Percentiles rank a stretch among this genome's conserved stretches.
Conservation (phyloP, 495 filamentous ascomycete genomes). For the Podospora pseudocomata region DNA sequence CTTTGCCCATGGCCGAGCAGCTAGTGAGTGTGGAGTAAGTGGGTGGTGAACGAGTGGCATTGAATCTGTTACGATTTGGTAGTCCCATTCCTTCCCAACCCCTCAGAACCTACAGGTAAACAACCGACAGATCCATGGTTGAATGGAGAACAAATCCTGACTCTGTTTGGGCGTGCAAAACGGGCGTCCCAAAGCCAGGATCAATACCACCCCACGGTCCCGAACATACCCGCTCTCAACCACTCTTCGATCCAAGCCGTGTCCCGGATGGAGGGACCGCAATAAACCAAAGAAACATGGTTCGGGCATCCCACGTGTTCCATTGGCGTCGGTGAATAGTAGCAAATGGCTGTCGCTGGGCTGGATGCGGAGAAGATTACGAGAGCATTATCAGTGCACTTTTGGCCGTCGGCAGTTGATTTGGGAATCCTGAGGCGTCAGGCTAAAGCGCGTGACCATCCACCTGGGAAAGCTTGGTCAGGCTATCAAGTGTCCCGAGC, state of each 20-base stretch:
- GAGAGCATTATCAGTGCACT: slow-evolving; percentile 9
- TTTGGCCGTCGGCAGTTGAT: slow-evolving; percentile 13
- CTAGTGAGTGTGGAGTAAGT: not conserved
- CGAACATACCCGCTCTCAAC: not conserved
- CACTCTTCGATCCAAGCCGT: not conserved
- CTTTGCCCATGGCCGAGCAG: not conserved
- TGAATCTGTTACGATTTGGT: not conserved
- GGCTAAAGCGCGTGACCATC: slow-evolving; percentile 8
- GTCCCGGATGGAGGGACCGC: not conserved
- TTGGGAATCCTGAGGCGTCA: not conserved
- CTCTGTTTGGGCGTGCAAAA: slow-evolving; percentile 9
- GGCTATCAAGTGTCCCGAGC: not conserved
- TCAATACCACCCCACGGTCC: not conserved
- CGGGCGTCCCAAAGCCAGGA: slow-evolving; percentile 7
- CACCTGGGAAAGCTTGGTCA: slow-evolving; percentile 7
- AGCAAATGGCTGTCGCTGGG: not conserved
- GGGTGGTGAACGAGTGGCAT: not conserved
- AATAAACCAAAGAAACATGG: not conserved
- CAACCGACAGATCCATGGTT: not conserved
- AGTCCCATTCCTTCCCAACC: not conserved
- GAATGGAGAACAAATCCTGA: not conserved
- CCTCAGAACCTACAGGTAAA: not conserved
- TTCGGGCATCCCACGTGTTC: not conserved
- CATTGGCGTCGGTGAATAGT: not conserved
- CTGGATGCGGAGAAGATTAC: slow-evolving; percentile 11